phyloP scores from a whole-genome alignment of 495 filamentous ascomycete species.

The Hyaloscypha bicolor region DNA sequence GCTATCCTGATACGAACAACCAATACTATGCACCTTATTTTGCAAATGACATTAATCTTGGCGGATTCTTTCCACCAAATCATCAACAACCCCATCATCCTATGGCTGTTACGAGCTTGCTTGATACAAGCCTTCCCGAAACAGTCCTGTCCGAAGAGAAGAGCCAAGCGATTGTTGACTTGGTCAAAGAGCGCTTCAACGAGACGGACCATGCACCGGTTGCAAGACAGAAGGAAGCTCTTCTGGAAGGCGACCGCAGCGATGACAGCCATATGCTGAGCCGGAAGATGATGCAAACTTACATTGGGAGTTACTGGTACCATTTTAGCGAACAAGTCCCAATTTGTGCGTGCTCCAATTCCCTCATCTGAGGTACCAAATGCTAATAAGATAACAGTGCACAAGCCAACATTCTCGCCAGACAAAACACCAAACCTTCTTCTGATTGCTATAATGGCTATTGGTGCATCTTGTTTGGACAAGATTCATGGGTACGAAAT shows the following conservation, averaged over 20 bases:
- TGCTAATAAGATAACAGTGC: slow-evolving; percentile 46
- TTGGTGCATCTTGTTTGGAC: slow-evolving; percentile 88
- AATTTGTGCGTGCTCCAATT: slow-evolving; percentile 49
- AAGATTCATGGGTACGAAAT: slow-evolving; percentile 73
- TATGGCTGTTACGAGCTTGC: slow-evolving; percentile 88
- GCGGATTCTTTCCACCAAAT: slow-evolving; percentile 52
- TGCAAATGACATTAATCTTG: slow-evolving; percentile 44
- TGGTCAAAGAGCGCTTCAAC: slow-evolving; percentile 82
- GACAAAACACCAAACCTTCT: slow-evolving; percentile 84
- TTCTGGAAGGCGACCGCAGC: slow-evolving; percentile 77
- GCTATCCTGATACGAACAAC: slow-evolving; percentile 53
- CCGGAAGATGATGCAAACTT: slow-evolving; percentile 91
- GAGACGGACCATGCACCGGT: slow-evolving; percentile 77
- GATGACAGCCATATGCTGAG: slow-evolving; percentile 78
- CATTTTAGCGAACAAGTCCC: slow-evolving; percentile 95
- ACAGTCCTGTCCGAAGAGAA: slow-evolving; percentile 86
- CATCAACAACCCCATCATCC: slow-evolving; percentile 63
- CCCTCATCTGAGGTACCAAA: neutral
- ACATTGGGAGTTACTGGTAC: slow-evolving; percentile 91
- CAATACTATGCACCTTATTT: slow-evolving; percentile 56
- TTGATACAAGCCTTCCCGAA: slow-evolving; percentile 81
- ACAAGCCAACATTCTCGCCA: slow-evolving; percentile 89
- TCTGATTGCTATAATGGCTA: slow-evolving; percentile 90
- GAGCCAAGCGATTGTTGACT: slow-evolving; percentile 77
- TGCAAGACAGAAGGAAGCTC: slow-evolving; percentile 72